A percentile compares a stretch with the other conserved stretches of the same genome.
Evolutionary conservation across 805 yeast genomes (phyloP).

Genomic region (Metschnikowia kunwiensis): DNA sequence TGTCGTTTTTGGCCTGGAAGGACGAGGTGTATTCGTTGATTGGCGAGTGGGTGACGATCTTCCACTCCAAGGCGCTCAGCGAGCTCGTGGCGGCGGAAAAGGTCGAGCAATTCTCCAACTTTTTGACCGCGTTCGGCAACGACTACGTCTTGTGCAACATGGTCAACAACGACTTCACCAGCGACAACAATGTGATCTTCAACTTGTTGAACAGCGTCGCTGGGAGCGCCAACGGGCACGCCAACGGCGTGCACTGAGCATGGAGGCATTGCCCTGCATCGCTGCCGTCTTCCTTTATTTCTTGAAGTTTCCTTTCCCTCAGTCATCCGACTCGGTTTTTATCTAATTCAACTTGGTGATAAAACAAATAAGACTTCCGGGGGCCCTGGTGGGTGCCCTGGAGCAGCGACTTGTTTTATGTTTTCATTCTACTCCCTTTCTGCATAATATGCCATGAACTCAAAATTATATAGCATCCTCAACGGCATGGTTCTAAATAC

Average conservation of each 20-base stretch:
- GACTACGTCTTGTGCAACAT: conserved; percentile 77
- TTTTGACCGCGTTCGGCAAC: conserved; percentile 48
- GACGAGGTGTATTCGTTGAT: conserved; percentile 88
- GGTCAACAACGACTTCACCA: conserved; percentile 79
- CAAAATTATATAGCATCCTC: conserved; percentile 42
- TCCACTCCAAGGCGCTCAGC: conserved; percentile 36
- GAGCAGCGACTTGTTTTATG: conserved; percentile 15
- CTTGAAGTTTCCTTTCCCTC: conserved; percentile 1
- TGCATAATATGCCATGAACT: conserved; percentile 17
- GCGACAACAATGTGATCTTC: conserved; percentile 56
- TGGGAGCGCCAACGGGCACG: conserved; percentile 1
- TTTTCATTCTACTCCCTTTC: conserved; percentile 14
- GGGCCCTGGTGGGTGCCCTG: conserved; percentile 10
- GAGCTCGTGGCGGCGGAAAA: conserved; percentile 29
- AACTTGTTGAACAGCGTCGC: conserved; percentile 40
- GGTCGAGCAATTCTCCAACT: conserved; percentile 32
- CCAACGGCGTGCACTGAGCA: too few species aligned
- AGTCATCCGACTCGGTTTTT: conserved; percentile 16
- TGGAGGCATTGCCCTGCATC: too few species aligned
- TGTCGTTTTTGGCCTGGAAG: conserved; percentile 94
- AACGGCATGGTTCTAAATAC: conserved; percentile 40
- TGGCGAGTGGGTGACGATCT: conserved; percentile 70
- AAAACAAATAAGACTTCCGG: conserved; percentile 16
- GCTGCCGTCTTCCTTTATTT: conserved; percentile 9
- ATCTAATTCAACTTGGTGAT: conserved; percentile 24